These are phyloP conservation scores for Talaromyces thailandensis DNA, from an alignment of 495 filamentous ascomycete genomes.

Conservation along the genomic window DNA sequence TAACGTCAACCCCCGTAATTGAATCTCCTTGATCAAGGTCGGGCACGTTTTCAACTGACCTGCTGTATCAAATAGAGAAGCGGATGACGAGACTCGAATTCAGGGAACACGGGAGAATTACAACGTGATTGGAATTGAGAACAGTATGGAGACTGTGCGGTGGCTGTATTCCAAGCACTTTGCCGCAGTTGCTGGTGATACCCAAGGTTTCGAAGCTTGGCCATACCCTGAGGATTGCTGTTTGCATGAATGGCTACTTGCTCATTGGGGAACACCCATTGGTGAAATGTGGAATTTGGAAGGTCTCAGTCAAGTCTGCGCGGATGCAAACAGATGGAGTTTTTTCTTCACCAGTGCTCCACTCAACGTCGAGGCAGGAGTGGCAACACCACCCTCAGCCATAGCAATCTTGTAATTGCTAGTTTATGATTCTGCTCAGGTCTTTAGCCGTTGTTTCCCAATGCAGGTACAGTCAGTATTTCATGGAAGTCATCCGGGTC, in stretches of 20 bases:
- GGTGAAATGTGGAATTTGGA: conserved; percentile 13
- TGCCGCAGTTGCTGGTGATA: conserved; percentile 11
- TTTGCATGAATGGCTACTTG: conserved; percentile 9
- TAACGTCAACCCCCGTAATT: no score
- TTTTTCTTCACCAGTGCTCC: conserved; percentile 12
- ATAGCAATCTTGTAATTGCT: neutral
- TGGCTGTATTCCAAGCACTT: conserved; percentile 9
- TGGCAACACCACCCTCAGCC: neutral
- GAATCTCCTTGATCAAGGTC: no score
- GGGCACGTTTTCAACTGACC: no score
- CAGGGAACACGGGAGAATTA: no score
- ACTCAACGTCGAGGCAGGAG: conserved; percentile 2
- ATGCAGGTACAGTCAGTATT: no score
- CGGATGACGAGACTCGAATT: no score
- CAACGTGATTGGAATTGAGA: no score
- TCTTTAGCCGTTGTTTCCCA: no score
- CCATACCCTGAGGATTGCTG: neutral
- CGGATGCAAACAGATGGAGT: conserved; percentile 5
- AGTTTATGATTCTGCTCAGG: no score
- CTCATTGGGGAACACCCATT: conserved; percentile 12
- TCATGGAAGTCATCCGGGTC: no score
- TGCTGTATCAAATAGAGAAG: no score
- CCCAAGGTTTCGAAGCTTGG: conserved; percentile 10
- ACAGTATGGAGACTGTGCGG: conserved; percentile 1
- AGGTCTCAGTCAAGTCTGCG: conserved; percentile 5